Conservation (phyloP, 1,139 yeast species). For the Yamadazyma friedrichii region DNA sequence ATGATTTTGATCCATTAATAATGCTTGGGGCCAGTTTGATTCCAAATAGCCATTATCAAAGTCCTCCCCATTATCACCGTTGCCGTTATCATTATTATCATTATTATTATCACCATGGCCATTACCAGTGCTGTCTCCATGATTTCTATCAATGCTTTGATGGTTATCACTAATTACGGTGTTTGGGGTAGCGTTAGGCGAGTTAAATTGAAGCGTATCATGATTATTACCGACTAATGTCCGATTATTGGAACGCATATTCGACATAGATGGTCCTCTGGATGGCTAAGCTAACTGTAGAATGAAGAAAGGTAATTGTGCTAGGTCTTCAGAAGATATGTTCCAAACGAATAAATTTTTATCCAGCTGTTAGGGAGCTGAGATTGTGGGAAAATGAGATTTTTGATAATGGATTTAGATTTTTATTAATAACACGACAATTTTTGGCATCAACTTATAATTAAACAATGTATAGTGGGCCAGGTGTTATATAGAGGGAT, state of each 20-base stretch:
- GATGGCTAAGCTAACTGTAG: no score
- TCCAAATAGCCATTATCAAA: constrained; percentile 23
- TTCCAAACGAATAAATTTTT: no score
- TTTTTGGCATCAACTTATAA: not conserved
- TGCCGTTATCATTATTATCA: not conserved
- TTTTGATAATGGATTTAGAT: no score
- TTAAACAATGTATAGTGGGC: no score
- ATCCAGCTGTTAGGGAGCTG: no score
- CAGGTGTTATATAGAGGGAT: no score
- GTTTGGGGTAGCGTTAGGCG: not conserved
- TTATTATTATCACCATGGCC: not conserved
- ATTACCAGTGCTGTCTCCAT: not conserved
- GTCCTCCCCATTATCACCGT: not conserved
- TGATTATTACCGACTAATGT: not conserved
- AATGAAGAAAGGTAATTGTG: no score
- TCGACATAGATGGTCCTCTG: no score
- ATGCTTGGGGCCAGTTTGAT: constrained; percentile 40
- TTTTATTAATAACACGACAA: no score
- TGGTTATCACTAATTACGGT: not conserved
- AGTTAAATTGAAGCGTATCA: not conserved
- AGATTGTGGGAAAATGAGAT: no score
- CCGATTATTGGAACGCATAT: no score
- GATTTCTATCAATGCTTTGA: not conserved
- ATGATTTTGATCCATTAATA: constrained; percentile 33
- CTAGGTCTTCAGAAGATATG: no score